Conservation (phyloP, 257 asterid genomes). For the Dorcoceras hygrometricum region DNA sequence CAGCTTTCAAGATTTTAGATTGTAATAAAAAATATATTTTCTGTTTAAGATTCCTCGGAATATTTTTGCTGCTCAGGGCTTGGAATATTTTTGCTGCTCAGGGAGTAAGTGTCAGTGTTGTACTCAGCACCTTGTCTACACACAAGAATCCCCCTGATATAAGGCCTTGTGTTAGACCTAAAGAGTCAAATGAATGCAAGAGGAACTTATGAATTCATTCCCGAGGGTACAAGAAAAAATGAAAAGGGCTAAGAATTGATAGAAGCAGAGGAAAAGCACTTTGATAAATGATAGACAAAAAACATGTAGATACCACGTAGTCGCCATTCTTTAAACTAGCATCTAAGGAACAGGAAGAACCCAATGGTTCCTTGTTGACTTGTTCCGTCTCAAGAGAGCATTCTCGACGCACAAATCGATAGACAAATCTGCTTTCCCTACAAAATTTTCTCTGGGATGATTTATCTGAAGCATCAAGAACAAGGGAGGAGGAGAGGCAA, state of each 20-base stretch:
- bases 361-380: constrained; percentile 32
- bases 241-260: constrained; percentile 14
- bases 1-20: background rate
- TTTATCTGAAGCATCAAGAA: constrained; percentile 57
- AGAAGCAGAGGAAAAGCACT: constrained; percentile 12
- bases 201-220: background rate
- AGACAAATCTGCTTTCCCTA: constrained; percentile 51
- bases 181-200: constrained; percentile 14
- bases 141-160: too few relatives aligned
- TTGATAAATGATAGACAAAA: constrained; percentile 15
- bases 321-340: constrained; percentile 63
- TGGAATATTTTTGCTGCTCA: background rate
- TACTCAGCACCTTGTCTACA: too few relatives aligned
- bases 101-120: too few relatives aligned
- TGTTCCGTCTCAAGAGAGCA: constrained; percentile 30
- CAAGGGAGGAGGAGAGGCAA: constrained; percentile 53
- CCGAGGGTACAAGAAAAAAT: background rate
- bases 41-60: background rate
- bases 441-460: constrained; percentile 28
- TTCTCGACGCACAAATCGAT: constrained; percentile 58
- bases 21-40: too few relatives aligned
- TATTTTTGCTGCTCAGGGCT: too few relatives aligned
- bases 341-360: constrained; percentile 42
- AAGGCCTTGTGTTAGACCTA: background rate
- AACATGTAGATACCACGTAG: constrained; percentile 66